These are phyloP conservation scores for Apiospora koreana DNA, from an alignment of 2,329 filamentous ascomycete genomes.

Conservation along the genomic window DNA sequence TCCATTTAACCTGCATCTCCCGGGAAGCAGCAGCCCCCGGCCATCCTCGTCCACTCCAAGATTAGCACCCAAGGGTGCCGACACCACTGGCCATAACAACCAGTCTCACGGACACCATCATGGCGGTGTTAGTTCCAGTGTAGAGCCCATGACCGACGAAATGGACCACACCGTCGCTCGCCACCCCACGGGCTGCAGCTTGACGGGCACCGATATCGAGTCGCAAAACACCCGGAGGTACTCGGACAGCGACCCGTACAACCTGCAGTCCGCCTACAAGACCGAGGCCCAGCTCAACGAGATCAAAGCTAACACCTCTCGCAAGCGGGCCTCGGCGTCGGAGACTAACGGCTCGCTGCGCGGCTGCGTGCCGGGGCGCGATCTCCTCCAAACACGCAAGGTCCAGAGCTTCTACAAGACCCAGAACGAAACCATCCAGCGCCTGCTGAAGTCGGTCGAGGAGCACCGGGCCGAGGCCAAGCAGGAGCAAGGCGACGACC, in stretches of 20 bases:
- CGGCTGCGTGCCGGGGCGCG: constrained; percentile 18
- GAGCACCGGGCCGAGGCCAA: constrained; percentile 83
- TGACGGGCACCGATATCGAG: constrained; percentile 46
- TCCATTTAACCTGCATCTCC: constrained; percentile 41
- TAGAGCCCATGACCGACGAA: constrained; percentile 35
- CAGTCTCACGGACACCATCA: neutral
- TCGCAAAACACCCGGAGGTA: constrained; percentile 37
- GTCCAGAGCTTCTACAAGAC: constrained; percentile 82
- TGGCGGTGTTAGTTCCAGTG: constrained; percentile 37
- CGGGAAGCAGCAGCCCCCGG: constrained; percentile 29
- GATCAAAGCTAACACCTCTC: constrained; percentile 79
- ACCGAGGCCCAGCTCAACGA: constrained; percentile 72
- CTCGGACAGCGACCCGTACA: constrained; percentile 75
- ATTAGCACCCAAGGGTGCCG: constrained; percentile 15
- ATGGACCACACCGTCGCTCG: constrained; percentile 43
- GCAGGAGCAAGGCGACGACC: constrained; percentile 78
- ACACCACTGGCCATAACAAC: constrained; percentile 40
- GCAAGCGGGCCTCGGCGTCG: constrained; percentile 61
- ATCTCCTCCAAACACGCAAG: constrained; percentile 45
- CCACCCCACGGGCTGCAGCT: constrained; percentile 26
- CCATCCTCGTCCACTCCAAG: constrained; percentile 22
- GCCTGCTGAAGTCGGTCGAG: constrained; percentile 88
- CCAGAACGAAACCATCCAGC: constrained; percentile 93
- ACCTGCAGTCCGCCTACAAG: constrained; percentile 77
- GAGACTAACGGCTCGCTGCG: constrained; percentile 26